Evolutionary conservation across 345 rosid species (phyloP), one percentile per base, ranked within the genome.

Genomic region (Anastatica hierochuntica): DNA sequence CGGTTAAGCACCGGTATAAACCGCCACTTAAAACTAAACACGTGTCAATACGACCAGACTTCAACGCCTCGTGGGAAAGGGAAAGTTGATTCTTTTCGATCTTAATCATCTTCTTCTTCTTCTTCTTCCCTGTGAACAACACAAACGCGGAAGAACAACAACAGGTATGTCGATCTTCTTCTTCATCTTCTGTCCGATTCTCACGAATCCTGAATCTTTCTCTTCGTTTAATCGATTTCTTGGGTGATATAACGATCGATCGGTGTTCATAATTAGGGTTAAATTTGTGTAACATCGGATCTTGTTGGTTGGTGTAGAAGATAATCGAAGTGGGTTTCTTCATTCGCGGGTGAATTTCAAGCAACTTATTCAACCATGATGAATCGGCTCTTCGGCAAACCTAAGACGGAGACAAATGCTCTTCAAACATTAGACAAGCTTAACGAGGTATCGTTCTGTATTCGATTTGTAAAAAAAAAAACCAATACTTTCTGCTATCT

Each of bases 341-440:
- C n/a, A n/a, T n/a, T n/a, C n/a, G n/a, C n/a, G n/a, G n/a, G n/a
- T n/a, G n/a, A n/a, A n/a, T n/a, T n/a, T n/a, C n/a, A n/a, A n/a
- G n/a, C n/a, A n/a, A n/a, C n/a, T n/a, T n/a, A n/a, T n/a, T n/a
- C n/a, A 14, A 29, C 36, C 77, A 90, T 90, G 98, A 84, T 58
- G 34, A 82, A 37, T 64, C 80, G 95, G 49, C 70, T 90, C 2
- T 90, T 90, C 34, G 96, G 98, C 33, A 90, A 82, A 75, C 92
- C 96, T 34, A 84, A 82, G 68, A 81, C 69, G 62, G 95, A 84
- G 73, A 21, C 76, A 17, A 82, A 65, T 72, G 83, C 94, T 49
- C 70, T 90, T 26, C 64, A 81, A 0, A 76, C 97, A 37, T 72
- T 90, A 43, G 96, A 82, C 51, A 86, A 90, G 66, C 78, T 90